Evolutionary conservation across 1,284 basidiomycete genomes (phyloP).

Genomic region (Anthracocystis walkeri): DNA sequence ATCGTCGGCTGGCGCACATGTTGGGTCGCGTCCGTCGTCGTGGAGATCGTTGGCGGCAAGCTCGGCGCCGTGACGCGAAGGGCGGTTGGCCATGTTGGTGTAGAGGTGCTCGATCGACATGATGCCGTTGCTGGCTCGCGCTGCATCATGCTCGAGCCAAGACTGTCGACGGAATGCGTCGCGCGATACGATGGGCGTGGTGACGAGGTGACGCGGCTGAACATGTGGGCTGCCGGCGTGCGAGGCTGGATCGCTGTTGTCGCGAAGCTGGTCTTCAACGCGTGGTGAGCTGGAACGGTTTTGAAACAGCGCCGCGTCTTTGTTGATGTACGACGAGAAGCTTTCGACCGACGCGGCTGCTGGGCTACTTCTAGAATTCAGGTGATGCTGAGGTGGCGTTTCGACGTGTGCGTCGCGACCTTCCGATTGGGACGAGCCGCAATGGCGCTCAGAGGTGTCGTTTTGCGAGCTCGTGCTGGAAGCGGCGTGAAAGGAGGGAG

Average conservation of each 20-base stretch:
- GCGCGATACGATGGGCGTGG: constrained; percentile 42
- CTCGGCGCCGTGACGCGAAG: constrained; percentile 9
- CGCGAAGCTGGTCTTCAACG: constrained; percentile 42
- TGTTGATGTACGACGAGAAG: constrained; percentile 58
- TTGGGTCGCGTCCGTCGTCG: constrained; percentile 3
- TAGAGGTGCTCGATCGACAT: constrained; percentile 46
- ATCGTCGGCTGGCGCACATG: not conserved
- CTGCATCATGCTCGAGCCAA: constrained; percentile 24
- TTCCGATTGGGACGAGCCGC: constrained; percentile 35
- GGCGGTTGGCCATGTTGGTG: constrained; percentile 8
- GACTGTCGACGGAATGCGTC: constrained; percentile 44
- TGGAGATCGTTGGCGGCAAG: constrained; percentile 1
- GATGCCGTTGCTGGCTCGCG: constrained; percentile 14
- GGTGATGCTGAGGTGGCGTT: constrained; percentile 29
- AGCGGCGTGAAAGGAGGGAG: constrained; percentile 14
- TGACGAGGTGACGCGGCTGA: constrained; percentile 41
- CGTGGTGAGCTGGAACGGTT: constrained; percentile 54
- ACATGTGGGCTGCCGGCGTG: constrained; percentile 26
- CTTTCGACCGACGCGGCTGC: constrained; percentile 53
- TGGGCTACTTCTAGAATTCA: constrained; percentile 41
- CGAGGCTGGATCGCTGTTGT: constrained; percentile 43
- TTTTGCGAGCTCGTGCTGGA: constrained; percentile 1
- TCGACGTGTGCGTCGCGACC: constrained; percentile 22
- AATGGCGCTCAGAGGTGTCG: constrained; percentile 19
- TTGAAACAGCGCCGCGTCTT: constrained; percentile 46